A percentile compares a stretch with the other conserved stretches of the same genome.
phyloP scores from a whole-genome alignment of 805 yeast genomes.

The Metschnikowia kofuensis region DNA sequence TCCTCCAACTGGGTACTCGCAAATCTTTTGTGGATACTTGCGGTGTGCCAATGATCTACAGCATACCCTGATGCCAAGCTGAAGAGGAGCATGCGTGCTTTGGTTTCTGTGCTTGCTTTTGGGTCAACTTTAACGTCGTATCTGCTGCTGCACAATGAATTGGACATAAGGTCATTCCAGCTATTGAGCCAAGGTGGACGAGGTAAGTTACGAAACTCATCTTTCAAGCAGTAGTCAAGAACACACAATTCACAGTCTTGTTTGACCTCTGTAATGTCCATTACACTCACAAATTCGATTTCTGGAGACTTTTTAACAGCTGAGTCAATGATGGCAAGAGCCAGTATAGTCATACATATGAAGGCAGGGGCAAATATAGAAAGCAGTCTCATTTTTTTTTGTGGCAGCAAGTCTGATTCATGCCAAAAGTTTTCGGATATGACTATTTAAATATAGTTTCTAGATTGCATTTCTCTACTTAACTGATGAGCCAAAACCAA shows the following conservation, averaged over 20 bases:
- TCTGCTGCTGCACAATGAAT: conserved; percentile 2
- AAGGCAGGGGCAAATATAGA: neutral
- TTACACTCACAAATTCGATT: conserved; percentile 4
- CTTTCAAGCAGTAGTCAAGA: conserved; percentile 2
- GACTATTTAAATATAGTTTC: too few relatives aligned
- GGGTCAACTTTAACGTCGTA: conserved; percentile 6
- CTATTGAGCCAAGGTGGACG: conserved; percentile 2
- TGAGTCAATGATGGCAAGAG: neutral
- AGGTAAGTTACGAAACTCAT: neutral
- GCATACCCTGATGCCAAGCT: conserved; percentile 7
- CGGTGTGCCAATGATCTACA: conserved; percentile 1
- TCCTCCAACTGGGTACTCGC: neutral
- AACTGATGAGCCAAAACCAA: too few relatives aligned
- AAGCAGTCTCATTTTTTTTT: too few relatives aligned
- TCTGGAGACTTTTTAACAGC: neutral
- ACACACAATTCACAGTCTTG: neutral
- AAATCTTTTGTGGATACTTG: conserved; percentile 2
- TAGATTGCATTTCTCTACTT: too few relatives aligned
- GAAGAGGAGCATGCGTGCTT: conserved; percentile 2
- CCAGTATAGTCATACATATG: neutral
- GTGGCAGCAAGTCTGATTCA: too few relatives aligned
- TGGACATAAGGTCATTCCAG: conserved; percentile 6
- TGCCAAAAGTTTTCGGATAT: too few relatives aligned
- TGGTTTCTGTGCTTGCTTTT: neutral
- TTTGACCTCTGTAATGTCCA: neutral